Evolutionary conservation across 257 asterid species (phyloP), one percentile per base, ranked within the genome.

Genomic region (Nicotiana knightiana): DNA sequence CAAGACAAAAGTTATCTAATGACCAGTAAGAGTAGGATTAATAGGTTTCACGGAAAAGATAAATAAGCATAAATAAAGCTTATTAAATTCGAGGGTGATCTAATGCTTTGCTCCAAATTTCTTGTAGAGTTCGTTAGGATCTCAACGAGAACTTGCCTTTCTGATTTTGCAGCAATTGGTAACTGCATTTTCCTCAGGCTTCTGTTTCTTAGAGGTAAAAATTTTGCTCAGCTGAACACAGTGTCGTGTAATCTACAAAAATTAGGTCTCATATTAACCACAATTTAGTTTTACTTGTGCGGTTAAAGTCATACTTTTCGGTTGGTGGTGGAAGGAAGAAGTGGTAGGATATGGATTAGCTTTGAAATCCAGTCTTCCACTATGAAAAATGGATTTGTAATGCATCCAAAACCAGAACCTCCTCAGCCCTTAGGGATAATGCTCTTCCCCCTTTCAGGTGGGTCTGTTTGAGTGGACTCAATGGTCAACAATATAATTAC

Each of bases 401-500:
- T 88, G 92, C 90, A 86, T 86, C 86, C 85, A 87, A 88, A 84
- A 54, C 77, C 30, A 85, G 80, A 82, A 87, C 77, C 77, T 77
- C 67, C 77, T 84, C 89, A 83, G 92, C 51, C 64, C 80, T 51
- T 51, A 86, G 92, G 85, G 85, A 59, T 61, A 77, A 80, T 84
- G 87, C 84, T 85, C 86, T 85, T 79, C 83, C 82, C 87, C 77
- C 88, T 79, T 75, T 76, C 87, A 84, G 80, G 86, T 85, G 91
- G 92, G 87, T 84, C 87, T 76, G 85, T 77, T 82, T 84, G 89
- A 92, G 95, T 89, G 93, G 97, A 88, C 89, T 80, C 76, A 85
- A 76, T 89, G 88, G 91, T 91, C 97, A 91, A 90, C 84, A 86
- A 87, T 85, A 77, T 85, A 90, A 95, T 95, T 78, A 92, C 81